Base-by-base conservation (phyloP, 805 yeast species). In the Saccharomyces mikatae region DNA sequence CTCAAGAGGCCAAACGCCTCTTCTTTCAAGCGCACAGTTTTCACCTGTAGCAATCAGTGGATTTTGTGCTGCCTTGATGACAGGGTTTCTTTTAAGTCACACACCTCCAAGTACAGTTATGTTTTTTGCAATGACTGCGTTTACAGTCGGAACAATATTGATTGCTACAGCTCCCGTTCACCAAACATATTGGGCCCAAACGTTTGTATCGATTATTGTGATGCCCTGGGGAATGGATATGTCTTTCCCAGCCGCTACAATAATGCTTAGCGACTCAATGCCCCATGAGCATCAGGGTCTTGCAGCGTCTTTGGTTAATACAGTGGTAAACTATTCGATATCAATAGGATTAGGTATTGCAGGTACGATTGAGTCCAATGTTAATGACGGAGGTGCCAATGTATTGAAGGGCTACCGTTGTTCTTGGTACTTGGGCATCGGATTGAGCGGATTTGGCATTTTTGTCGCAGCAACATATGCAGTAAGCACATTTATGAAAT, bases 221-320 rank as follows among this genome's bases (percentile, higher is more conserved):
- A 73, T 78, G 13, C 76, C 82, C 1, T 81, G 80, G 76, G 90
- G 86, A 1, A 82, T 84, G 86, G 89, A 84, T 63, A 72, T 81
- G 65, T 77, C 82, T 52, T 84, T 83, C 67, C 89, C 89, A 0
- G 81, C 88, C 1, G 85, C 84, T 1, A 77, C 86, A 1, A 74
- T 84, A 53, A 71, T 82, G 22, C 65, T 84, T 36, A 76, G 82
- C 4, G 77, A 79, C 55, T 71, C 71, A 49, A 72, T 84, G 51
- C 87, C 88, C 0, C 61, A 70, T 17, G 72, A 78, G 50, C 78
- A 80, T 58, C 89, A 84, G 66, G 89, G 89, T 4, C 76, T 82
- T 68, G 86, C 87, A 0, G 89, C 86, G 0, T 79, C 86, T 2
- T 71, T 84, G 51, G 80, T 83, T 6, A 75, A 80, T 21, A 82